Base-by-base conservation (phyloP, 2,329 filamentous ascomycete species). In the Sporothrix sp. region DNA sequence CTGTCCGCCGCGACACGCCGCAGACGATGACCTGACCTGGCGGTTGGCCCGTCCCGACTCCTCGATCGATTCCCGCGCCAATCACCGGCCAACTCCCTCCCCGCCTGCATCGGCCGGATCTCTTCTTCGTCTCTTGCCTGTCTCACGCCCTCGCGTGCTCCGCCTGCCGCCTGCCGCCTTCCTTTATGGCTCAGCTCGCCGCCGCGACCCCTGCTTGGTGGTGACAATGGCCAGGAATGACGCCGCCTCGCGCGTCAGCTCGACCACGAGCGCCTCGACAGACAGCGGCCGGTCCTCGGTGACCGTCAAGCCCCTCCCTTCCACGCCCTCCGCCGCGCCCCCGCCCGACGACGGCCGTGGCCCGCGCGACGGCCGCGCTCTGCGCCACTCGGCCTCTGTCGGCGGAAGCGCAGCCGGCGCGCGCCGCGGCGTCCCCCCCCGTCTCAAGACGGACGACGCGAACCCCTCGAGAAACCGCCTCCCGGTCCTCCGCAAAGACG, bases 221-320 rank as follows among this genome's bases (percentile, higher is more conserved):
- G 67, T 66, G 68, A 79, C 68, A 67, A 86, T 87, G 83, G 78
- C 81, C 68, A 78, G 75, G 68, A 78, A 82, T 71, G 81, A 85
- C 64, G 70, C 71, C 61, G 68, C 68, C 61, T 72, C 73, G 68
- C 82, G 81, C 68, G 77, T 83, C 74, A 81, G 76, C 70, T 82
- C 81, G 57, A 70, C 75, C 58, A 79, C 79, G 68, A 81, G 78
- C 73, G 76, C 77, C 57, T 79, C 77, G 69, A 78, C 76, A 61
- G 76, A 80, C 60, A 85, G 81, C 70, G 79, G 76, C 67, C 76
- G 76, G 60, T 85, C 82, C 55, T 76, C 74, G 62, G 76, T 79
- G 61, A 88, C 84, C 35, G 69, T 81, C 58, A 80, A 74, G 66
- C 73, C 65, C 11, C 35, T 39, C 50, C 21, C 25, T 46, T 30